Base-by-base conservation (phyloP, 2,329 filamentous ascomycete species). In the Chaetomiaceae sp. region DNA sequence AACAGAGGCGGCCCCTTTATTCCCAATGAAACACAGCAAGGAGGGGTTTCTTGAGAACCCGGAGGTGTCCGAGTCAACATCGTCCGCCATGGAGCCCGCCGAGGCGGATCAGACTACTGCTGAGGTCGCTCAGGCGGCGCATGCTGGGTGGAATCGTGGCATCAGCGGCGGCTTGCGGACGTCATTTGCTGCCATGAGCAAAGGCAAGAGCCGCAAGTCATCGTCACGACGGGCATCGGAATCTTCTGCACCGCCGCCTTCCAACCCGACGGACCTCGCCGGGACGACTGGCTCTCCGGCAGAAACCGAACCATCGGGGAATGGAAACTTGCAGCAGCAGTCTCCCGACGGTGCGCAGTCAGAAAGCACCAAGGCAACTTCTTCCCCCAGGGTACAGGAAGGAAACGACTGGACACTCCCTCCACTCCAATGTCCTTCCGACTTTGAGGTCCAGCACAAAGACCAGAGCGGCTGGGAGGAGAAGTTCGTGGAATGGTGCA, bases 111-210 rank as follows among this genome's bases (percentile, higher is more conserved):
- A 19, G 12, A 32, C 12, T 11, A 4, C 39, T 9, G 18, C n/a
- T 5, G 43, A 26, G 12, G 10, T 37, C 1, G 17, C 29, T 17
- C 35, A 32, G 17, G 45, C 41, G 34, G 39, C 51, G 17, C 51
- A 49, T n/a, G 34, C 27, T 32, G 53, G 54, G n/a, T 62, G 58
- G 55, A 64, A 62, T 42, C 51, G 48, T 10, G 59, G 58, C n/a
- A 52, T 62, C 18, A 55, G 42, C 38, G 48, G 52, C 22, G 56
- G 58, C 7, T 29, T 62, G 40, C 52, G 60, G 30, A 61, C 53
- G 4, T 61, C 60, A 3, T 62, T 62, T 41, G 55, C 47, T 4
- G 30, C 43, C 10, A 12, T 38, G 29, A 38, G 15, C 24, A 50
- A 46, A 39, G 43, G 40, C 27, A 43, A 30, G 15, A 12, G 22